Evolutionary conservation across 768 basidiomycete genomes (phyloP), one percentile per base, ranked within the genome.

Genomic region (Naematelia aurantialba): DNA sequence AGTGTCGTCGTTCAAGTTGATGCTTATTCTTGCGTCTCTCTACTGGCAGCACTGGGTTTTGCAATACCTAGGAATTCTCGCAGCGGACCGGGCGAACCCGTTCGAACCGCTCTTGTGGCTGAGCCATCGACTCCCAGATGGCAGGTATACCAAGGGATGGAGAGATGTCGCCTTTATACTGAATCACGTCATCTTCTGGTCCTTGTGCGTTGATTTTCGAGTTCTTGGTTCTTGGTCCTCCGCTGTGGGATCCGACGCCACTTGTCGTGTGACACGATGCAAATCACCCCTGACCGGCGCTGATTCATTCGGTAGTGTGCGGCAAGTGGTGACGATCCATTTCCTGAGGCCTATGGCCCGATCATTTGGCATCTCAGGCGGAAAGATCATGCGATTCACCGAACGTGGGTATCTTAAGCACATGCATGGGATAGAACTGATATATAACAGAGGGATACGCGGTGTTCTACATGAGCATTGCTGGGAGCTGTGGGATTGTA

Each of bases 141-240:
- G 72, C 8, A 66, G 61, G 29, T 90, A 89, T 69, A 79, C 79
- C 39, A 97, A 91, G 78, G 83, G 83, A 14, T 87, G 81, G 54
- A 62, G 83, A 59, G 94, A 98, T 72, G 62, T 91, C 8, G 70
- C 82, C 14, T 99, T 99, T 78, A 67, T 97, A 47, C 81, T 82
- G 2, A 93, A 89, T 77, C 81, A 93, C 71, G 81, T 97, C 76
- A 79, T 98, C 51, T 85, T 94, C 68, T 98, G 87, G 79, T 93
- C 91, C 1, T 88, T 91, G 75, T 76, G 46, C 58, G 73, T 65
- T 19, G 46, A 34, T 42, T n/a, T 17, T 27, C 34, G n/a, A n/a
- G n/a, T n/a, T n/a, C n/a, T n/a, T n/a, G n/a, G n/a, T n/a, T 8
- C n/a, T n/a, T n/a, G n/a, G n/a, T n/a, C n/a, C n/a, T 45, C 26